phyloP scores from a whole-genome alignment of 192 early-diverging fungal genomes.

The Spinellus fusiger region DNA sequence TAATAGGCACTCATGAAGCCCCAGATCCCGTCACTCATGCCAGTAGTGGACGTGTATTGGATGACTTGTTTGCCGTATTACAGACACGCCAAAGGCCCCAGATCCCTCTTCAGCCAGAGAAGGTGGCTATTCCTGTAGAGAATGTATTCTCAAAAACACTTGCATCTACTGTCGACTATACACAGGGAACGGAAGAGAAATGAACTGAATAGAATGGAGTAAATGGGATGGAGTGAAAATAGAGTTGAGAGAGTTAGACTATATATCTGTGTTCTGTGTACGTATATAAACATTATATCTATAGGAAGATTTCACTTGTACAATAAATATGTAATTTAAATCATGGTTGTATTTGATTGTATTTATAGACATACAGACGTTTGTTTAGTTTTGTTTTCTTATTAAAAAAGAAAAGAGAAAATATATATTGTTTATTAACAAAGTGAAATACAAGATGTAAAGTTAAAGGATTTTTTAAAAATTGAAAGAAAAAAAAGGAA shows the following conservation, averaged over 20 bases:
- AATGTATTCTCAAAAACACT: no score
- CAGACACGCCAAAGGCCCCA: constrained; percentile 30
- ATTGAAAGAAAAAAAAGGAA: no score
- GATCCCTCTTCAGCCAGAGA: constrained; percentile 13
- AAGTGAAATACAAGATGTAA: no score
- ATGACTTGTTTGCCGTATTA: constrained; percentile 30
- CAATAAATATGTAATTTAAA: neutral
- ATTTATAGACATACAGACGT: neutral
- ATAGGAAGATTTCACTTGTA: neutral
- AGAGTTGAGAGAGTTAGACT: no score
- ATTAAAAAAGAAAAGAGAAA: no score
- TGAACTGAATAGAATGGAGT: no score
- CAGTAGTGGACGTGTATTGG: constrained; percentile 24
- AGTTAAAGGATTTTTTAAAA: no score
- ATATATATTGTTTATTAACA: neutral
- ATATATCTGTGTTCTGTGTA: neutral
- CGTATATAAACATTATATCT: neutral
- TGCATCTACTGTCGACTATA: no score
- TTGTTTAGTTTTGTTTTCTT: neutral
- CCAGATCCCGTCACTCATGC: constrained; percentile 19
- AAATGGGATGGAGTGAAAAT: no score
- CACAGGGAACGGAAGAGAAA: no score
- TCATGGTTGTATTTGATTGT: neutral
- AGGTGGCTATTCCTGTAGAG: neutral
- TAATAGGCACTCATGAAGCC: constrained; percentile 2